Evolutionary conservation across 768 basidiomycete genomes (phyloP), one percentile per base, ranked within the genome.

Genomic region (Psilocybe azurescens): DNA sequence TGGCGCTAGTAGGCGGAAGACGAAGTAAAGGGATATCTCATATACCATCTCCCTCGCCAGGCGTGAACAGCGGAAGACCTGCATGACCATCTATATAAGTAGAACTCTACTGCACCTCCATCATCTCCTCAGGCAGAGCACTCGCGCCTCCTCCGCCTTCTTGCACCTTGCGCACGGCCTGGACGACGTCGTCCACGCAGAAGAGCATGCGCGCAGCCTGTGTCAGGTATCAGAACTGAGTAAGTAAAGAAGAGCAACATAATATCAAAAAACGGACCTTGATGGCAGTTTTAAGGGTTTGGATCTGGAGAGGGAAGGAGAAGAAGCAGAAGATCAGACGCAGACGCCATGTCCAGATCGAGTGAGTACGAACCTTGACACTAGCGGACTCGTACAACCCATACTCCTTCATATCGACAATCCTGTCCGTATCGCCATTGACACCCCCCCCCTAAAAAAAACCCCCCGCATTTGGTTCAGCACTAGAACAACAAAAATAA

Each of bases 211-310:
- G 91, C 0, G 96, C 91, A 54, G 93, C 94, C 89, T 91, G 50
- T 24, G 49, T 55, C 2, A 28, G 61, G 53, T 39, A 54, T 18
- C 57, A 54, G 38, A 41, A 36, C 8, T 20, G 39, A 53, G 53
- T 28, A 63, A 53, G 56, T 39, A 54, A 24, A 24, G 24, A 24
- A 44, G 24, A 46, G 16, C 24, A 24, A 24, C 33, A 16, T 14
- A 51, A 24, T 2, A 24, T 24, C 24, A 24, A 24, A n/a, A n/a
- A 30, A 68, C 66, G 24, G 24, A 24, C 24, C 24, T 24, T 18
- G 69, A 98, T 90, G n/a, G 97, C 96, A 7, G 96, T 99, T 84
- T 99, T 98, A 72, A 97, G 79, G 9, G 89, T 97, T 82, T 99
- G 97, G 36, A 97, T 90, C 91, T 90, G 24, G 48, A 32, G 29